phyloP scores from a whole-genome alignment of 371 early-diverging fungal genomes.

The Lichtheimia hyalospora region DNA sequence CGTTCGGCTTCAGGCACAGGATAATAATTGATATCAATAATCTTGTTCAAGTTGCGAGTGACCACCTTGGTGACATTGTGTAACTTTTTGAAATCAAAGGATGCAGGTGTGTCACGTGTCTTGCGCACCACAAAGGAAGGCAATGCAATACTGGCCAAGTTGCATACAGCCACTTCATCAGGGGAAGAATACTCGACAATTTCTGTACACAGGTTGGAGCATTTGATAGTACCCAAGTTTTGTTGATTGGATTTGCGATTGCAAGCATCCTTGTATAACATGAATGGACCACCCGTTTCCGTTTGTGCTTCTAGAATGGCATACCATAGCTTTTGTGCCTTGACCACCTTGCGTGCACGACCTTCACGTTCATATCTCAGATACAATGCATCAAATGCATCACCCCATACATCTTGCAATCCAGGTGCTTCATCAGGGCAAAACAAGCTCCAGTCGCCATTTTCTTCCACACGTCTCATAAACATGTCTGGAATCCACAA shows the following conservation, averaged over 20 bases:
- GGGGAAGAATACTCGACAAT: slow-evolving; percentile 96
- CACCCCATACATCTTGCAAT: slow-evolving; percentile 92
- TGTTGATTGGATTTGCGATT: slow-evolving; percentile 97
- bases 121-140: slow-evolving; percentile 87
- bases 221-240: slow-evolving; percentile 96
- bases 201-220: slow-evolving; percentile 85
- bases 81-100: slow-evolving; percentile 73
- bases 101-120: slow-evolving; percentile 10
- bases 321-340: slow-evolving; percentile 99
- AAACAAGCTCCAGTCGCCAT: slow-evolving; percentile 96
- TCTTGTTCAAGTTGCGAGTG: slow-evolving; percentile 92
- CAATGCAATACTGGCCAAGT: slow-evolving; percentile 96
- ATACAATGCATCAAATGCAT: slow-evolving; percentile 93
- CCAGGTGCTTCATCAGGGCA: slow-evolving; percentile 97
- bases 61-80: slow-evolving; percentile 84
- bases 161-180: slow-evolving; percentile 99
- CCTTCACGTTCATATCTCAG: slow-evolving; percentile 86
- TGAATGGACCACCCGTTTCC: slow-evolving; percentile 99
- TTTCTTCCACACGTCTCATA: slow-evolving; percentile 96
- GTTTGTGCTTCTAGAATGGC: slow-evolving; percentile 98
- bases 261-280: slow-evolving; percentile 96
- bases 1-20: slow-evolving; percentile 89
- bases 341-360: slow-evolving; percentile 81
- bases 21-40: slow-evolving; percentile 98
- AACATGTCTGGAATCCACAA: slow-evolving; percentile 99